Evolutionary conservation across 2,329 filamentous ascomycete genomes (phyloP).

Genomic region (Arthrobotrys megalospora): DNA sequence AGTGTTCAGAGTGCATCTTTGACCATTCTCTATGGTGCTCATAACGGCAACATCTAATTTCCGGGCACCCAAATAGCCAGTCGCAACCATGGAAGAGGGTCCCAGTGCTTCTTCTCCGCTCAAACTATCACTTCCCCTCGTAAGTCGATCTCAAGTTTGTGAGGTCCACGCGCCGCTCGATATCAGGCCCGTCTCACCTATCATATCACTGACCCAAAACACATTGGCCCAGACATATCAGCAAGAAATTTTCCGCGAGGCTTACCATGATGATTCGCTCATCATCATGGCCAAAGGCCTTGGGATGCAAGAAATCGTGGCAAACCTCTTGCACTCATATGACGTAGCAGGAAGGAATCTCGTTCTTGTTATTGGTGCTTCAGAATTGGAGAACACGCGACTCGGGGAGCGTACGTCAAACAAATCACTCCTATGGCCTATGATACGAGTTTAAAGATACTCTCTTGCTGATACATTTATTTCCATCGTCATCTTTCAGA

Average conservation of each 20-base stretch:
- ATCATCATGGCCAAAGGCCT: constrained; percentile 92
- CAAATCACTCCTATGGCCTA: background rate
- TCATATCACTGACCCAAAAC: too few species aligned
- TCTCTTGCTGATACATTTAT: background rate
- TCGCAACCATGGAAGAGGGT: background rate
- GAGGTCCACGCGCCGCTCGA: constrained; percentile 3
- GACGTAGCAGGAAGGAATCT: constrained; percentile 96
- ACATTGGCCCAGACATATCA: constrained; percentile 79
- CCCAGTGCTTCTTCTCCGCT: constrained; percentile 71
- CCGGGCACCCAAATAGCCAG: background rate
- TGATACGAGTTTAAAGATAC: background rate
- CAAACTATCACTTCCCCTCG: constrained; percentile 84
- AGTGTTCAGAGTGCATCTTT: background rate
- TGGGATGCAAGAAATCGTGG: constrained; percentile 89
- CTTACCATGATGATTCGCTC: constrained; percentile 91
- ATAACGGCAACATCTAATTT: background rate
- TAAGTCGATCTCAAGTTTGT: constrained; percentile 66
- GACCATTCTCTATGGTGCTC: background rate
- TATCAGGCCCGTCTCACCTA: constrained; percentile 16
- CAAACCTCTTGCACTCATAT: constrained; percentile 96
- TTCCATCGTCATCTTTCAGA: constrained; percentile 68
- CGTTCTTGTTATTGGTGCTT: constrained; percentile 88
- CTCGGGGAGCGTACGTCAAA: constrained; percentile 80
- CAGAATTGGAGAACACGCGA: constrained; percentile 95
- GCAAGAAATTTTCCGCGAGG: constrained; percentile 92